phyloP scores from a whole-genome alignment of 306 rosid species.

The Nissolia schottii region DNA sequence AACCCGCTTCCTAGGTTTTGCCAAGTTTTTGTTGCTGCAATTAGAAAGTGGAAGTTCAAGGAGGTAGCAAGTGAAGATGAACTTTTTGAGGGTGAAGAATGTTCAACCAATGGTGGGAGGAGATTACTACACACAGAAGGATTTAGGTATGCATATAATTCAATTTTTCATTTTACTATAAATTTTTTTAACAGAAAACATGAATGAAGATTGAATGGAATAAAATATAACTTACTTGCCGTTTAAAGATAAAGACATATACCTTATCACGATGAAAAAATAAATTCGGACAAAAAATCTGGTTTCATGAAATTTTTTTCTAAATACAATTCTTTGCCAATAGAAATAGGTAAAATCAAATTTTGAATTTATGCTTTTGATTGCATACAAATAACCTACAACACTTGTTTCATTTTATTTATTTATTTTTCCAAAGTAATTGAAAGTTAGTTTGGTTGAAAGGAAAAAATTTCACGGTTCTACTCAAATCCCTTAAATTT shows the following conservation, averaged over 20 bases:
- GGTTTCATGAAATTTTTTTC: too few relatives aligned
- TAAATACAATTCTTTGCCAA: too few relatives aligned
- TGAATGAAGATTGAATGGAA: too few relatives aligned
- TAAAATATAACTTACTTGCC: too few relatives aligned
- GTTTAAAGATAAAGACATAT: too few relatives aligned
- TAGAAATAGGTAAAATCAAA: too few relatives aligned
- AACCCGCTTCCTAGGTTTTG: slow-evolving; percentile 70
- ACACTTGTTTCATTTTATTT: not conserved
- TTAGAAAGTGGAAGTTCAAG: slow-evolving; percentile 59
- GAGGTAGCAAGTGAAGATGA: slow-evolving; percentile 21
- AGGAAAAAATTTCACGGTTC: too few relatives aligned
- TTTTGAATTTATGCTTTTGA: not conserved
- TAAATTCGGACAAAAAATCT: too few relatives aligned
- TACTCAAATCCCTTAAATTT: not conserved
- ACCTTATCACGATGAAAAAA: too few relatives aligned
- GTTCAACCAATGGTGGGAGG: slow-evolving; percentile 33
- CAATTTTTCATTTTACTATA: too few relatives aligned
- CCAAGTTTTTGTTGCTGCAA: slow-evolving; percentile 58
- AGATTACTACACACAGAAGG: slow-evolving; percentile 65
- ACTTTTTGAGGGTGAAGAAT: slow-evolving; percentile 40
- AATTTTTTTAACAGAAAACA: too few relatives aligned
- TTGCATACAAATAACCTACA: not conserved
- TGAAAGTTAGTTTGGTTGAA: not conserved
- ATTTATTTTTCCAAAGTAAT: not conserved
- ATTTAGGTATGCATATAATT: slow-evolving; percentile 46